Conservation (phyloP, 345 rosid species). For the Balakata baccata region DNA sequence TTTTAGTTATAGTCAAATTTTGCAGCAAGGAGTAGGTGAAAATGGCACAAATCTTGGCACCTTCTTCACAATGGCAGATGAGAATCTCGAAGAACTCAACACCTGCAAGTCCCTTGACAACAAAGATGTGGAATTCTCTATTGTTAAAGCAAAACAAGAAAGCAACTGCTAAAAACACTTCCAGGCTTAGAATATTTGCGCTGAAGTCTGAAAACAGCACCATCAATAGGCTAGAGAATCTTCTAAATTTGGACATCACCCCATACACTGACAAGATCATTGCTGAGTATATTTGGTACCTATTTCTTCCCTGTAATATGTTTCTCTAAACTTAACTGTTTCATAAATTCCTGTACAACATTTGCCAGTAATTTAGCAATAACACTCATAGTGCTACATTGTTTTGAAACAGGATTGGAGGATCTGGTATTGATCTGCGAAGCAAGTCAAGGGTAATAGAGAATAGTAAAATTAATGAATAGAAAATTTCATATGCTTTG, state of each 20-base stretch:
- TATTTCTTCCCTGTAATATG: background rate
- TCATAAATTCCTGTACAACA: background rate
- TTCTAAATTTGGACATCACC: constrained; percentile 77
- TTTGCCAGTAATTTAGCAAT: background rate
- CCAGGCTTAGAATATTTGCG: constrained; percentile 59
- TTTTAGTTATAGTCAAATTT: constrained; percentile 1
- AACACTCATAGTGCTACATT: constrained; percentile 7
- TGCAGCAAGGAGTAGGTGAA: constrained; percentile 37
- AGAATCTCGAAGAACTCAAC: constrained; percentile 54
- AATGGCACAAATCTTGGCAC: constrained; percentile 91
- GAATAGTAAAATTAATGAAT: background rate
- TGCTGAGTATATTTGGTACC: constrained; percentile 95
- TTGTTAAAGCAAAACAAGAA: constrained; percentile 68
- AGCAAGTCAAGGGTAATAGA: constrained; percentile 90
- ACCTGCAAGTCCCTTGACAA: constrained; percentile 38
- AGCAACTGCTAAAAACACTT: constrained; percentile 37
- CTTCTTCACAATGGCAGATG: constrained; percentile 73
- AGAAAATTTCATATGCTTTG: constrained; percentile 7
- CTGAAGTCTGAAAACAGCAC: constrained; percentile 63
- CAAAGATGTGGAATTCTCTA: constrained; percentile 65
- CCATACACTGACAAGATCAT: constrained; percentile 81
- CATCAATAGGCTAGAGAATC: constrained; percentile 65
- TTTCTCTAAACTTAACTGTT: background rate
- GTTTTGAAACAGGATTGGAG: constrained; percentile 74
- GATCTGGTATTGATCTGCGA: constrained; percentile 75